Percentiles rank a stretch among this genome's conserved stretches.
Evolutionary conservation across 1,139 yeast species (phyloP).

Genomic region (Taphrina pruni): DNA sequence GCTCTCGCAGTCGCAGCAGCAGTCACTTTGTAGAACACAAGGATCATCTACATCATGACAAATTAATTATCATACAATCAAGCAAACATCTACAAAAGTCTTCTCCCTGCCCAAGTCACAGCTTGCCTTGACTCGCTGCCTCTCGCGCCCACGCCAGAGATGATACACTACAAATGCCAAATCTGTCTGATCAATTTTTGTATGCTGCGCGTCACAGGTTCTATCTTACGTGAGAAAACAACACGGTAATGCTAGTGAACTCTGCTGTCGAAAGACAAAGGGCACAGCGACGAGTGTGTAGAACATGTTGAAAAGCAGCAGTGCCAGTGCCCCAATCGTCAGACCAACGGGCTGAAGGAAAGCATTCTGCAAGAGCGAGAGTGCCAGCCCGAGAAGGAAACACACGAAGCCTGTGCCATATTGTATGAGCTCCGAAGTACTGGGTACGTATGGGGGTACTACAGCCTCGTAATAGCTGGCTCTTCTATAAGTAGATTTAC

Average conservation of each 20-base stretch:
- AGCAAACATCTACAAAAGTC: background rate
- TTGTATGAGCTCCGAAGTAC: background rate
- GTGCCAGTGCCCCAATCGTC: background rate
- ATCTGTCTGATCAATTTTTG: background rate
- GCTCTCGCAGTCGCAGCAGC: conserved; percentile 12
- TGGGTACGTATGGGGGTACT: background rate
- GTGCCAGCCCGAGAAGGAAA: background rate
- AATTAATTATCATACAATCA: background rate
- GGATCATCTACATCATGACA: background rate
- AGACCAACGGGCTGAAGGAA: background rate
- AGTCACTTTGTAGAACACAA: background rate
- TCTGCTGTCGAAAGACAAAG: conserved; percentile 7
- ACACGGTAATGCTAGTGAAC: background rate
- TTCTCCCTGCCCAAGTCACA: background rate
- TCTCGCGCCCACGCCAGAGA: conserved; percentile 2
- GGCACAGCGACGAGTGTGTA: conserved; percentile 7
- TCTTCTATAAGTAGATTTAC: background rate
- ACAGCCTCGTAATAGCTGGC: conserved; percentile 16
- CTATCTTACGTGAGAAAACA: conserved; percentile 3
- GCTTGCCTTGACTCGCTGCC: background rate
- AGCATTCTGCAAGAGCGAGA: conserved; percentile 6
- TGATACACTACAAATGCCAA: conserved; percentile 9
- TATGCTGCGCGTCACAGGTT: background rate
- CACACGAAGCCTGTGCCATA: conserved; percentile 4
- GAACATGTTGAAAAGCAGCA: background rate